Conservation (phyloP, 2,329 filamentous ascomycete genomes). For the Verruconis gallopava region DNA sequence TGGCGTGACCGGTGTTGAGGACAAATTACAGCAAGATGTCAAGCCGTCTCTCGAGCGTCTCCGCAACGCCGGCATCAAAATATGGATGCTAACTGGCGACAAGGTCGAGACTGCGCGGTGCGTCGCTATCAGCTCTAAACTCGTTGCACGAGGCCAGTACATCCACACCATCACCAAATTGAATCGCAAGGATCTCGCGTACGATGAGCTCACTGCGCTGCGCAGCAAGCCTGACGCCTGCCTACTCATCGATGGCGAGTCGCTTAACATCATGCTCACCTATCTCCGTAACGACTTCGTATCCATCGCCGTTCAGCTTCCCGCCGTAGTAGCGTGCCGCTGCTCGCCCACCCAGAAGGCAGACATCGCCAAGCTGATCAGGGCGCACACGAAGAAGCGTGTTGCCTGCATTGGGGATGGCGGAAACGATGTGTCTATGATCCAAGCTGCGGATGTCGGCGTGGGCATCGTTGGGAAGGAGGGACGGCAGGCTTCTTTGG, state of each 20-base stretch:
- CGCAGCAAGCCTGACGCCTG: conserved; percentile 76
- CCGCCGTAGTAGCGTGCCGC: conserved; percentile 87
- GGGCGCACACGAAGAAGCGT: conserved; percentile 81
- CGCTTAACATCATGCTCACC: conserved; percentile 66
- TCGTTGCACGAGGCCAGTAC: conserved; percentile 86
- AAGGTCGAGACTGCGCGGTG: conserved; percentile 97
- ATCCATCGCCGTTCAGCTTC: conserved; percentile 71
- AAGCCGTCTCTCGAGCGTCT: conserved; percentile 90
- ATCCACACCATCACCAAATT: conserved; percentile 87
- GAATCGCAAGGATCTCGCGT: conserved; percentile 69
- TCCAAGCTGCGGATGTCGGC: conserved; percentile 93
- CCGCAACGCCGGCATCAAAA: conserved; percentile 94
- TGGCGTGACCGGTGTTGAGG: conserved; percentile 95
- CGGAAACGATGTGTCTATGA: conserved; percentile 98
- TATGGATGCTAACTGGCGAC: conserved; percentile 99
- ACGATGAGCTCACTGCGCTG: conserved; percentile 79
- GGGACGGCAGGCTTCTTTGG: conserved; percentile 83
- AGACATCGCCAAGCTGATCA: conserved; percentile 82
- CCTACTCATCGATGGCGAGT: conserved; percentile 89
- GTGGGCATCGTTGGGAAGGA: conserved; percentile 98
- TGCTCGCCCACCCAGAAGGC: conserved; percentile 97
- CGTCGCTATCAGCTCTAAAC: conserved; percentile 86
- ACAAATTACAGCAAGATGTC: conserved; percentile 89
- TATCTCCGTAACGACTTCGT: conserved; percentile 81
- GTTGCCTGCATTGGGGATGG: conserved; percentile 97